phyloP scores from a whole-genome alignment of 2,329 filamentous ascomycete species.

The Phialocephala sp. region DNA sequence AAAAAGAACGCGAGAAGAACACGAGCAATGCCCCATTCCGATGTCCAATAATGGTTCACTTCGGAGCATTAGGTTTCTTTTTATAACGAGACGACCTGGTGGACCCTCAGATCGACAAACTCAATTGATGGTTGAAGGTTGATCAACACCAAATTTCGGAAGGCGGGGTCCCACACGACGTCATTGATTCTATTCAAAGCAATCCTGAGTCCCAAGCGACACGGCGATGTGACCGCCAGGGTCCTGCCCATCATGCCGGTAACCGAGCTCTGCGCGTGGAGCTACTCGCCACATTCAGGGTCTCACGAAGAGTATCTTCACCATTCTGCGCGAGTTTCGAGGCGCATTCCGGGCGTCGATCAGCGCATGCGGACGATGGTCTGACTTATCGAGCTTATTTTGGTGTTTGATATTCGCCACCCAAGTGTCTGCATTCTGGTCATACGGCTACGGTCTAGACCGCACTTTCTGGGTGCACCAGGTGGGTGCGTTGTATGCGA shows the following conservation, averaged over 20 bases:
- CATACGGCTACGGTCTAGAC: no score
- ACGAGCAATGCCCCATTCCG: conserved; percentile 3
- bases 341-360: background rate
- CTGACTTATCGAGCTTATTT: background rate
- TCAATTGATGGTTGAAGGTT: conserved; percentile 15
- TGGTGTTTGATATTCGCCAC: conserved; percentile 9
- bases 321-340: no score
- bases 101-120: conserved; percentile 21
- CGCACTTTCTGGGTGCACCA: no score
- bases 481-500: background rate
- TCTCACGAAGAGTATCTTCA: background rate
- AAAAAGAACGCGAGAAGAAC: background rate
- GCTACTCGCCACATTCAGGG: background rate
- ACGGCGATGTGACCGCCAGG: conserved; percentile 3
- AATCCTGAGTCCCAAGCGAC: background rate
- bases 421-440: background rate
- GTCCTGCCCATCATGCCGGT: background rate
- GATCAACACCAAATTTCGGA: conserved; percentile 12
- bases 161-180: conserved; percentile 17
- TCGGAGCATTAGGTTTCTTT: conserved; percentile 8
- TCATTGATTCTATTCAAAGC: conserved; percentile 27
- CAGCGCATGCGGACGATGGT: background rate
- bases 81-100: background rate
- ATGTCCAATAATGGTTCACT: background rate
- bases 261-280: background rate